Percentiles rank a stretch among this genome's conserved stretches.
Conservation (phyloP, 257 asterid genomes). For the Echium plantagineum region DNA sequence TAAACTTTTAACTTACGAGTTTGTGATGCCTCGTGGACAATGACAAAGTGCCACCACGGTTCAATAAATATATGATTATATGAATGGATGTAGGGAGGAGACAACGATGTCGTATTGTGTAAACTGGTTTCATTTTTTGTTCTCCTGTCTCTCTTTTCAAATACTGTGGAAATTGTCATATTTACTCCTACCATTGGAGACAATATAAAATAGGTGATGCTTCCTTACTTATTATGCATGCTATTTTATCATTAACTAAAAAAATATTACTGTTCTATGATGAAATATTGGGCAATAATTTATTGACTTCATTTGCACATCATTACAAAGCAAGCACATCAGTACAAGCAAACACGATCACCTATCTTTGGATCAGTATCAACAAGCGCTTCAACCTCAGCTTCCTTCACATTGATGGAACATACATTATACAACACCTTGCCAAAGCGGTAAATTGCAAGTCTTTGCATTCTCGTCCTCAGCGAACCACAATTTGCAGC, state of each 20-base stretch:
- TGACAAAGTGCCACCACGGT: too few species aligned
- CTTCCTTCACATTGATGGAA: not conserved
- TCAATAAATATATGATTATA: constrained; percentile 1
- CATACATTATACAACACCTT: not conserved
- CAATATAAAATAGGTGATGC: too few species aligned
- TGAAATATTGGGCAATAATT: too few species aligned
- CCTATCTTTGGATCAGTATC: not conserved
- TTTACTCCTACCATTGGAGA: too few species aligned
- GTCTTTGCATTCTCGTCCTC: too few species aligned
- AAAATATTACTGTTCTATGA: too few species aligned
- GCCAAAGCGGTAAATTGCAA: not conserved
- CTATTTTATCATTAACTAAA: too few species aligned
- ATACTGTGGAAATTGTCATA: too few species aligned
- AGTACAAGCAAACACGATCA: not conserved
- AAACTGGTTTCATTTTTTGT: constrained; percentile 38
- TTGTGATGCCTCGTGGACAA: too few species aligned
- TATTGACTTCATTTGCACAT: not conserved
- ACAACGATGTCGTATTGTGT: constrained; percentile 59
- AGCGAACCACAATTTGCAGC: not conserved
- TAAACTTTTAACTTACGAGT: too few species aligned
- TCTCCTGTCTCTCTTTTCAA: constrained; percentile 20
- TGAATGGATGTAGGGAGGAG: constrained; percentile 3
- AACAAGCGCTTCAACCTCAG: not conserved
- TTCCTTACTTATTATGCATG: too few species aligned
- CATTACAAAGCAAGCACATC: too few species aligned